Evolutionary conservation across 164 flowering plant species (phyloP).

Genomic region (Brasenia schreberi): DNA sequence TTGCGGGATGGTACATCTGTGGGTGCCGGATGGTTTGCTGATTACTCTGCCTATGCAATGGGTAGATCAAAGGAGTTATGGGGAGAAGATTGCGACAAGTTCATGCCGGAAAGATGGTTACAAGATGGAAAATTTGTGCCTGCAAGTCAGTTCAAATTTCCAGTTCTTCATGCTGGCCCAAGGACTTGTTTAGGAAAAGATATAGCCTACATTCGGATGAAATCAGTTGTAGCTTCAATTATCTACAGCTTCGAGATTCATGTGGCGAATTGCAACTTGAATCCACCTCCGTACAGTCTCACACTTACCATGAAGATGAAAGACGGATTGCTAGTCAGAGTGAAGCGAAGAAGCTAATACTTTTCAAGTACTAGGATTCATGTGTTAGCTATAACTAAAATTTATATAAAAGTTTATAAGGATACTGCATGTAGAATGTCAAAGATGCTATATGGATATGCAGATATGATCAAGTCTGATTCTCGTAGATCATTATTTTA

Average conservation of each 20-base stretch:
- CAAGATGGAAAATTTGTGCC: slow-evolving; percentile 18
- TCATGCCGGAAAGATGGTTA: slow-evolving; percentile 45
- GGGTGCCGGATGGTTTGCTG: slow-evolving; percentile 31
- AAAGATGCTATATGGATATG: not conserved
- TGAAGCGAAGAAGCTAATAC: not conserved
- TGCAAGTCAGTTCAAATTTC: slow-evolving; percentile 24
- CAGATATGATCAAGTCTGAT: not conserved
- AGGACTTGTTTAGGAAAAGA: slow-evolving; percentile 48
- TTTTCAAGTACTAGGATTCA: not conserved
- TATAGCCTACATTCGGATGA: slow-evolving; percentile 58
- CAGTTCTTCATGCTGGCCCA: slow-evolving; percentile 50
- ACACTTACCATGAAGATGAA: slow-evolving; percentile 30
- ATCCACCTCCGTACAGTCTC: slow-evolving; percentile 20
- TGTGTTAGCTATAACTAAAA: not conserved
- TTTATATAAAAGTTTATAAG: not conserved
- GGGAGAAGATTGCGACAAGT: slow-evolving; percentile 41
- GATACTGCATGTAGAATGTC: not conserved
- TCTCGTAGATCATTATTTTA: not conserved
- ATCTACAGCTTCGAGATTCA: slow-evolving; percentile 24
- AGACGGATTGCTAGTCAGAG: slow-evolving; percentile 30
- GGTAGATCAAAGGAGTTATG: slow-evolving; percentile 42
- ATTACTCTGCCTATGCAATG: slow-evolving; percentile 41
- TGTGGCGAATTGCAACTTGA: slow-evolving; percentile 22
- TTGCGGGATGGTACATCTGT: slow-evolving; percentile 33
- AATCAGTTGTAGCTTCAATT: slow-evolving; percentile 31